phyloP scores from a whole-genome alignment of 2,329 filamentous ascomycete species.

The Fusarium agapanthi region DNA sequence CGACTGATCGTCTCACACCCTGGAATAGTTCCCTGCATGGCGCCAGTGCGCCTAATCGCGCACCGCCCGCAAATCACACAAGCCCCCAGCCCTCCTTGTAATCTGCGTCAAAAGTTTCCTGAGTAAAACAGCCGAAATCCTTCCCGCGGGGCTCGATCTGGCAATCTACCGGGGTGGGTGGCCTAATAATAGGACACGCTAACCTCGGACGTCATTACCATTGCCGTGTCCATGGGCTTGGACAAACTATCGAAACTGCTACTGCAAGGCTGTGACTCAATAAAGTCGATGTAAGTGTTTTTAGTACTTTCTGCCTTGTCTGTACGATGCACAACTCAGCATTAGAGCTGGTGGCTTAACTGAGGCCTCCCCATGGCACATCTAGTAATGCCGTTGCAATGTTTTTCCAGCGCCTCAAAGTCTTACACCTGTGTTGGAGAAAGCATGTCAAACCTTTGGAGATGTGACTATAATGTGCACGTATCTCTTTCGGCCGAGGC shows the following conservation, averaged over 20 bases:
- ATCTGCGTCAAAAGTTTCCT: conserved; percentile 13
- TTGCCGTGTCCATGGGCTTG: conserved; percentile 3
- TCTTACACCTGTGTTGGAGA: neutral
- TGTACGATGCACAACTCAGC: conserved; percentile 4
- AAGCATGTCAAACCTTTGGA: neutral
- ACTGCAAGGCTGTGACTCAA: conserved; percentile 36
- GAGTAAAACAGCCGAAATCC: conserved; percentile 20
- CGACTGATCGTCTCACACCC: conserved; percentile 26
- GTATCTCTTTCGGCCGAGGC: neutral
- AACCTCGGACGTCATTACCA: conserved; percentile 9
- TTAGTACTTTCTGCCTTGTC: conserved; percentile 34
- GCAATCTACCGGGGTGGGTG: conserved; percentile 10
- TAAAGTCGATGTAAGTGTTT: conserved; percentile 2
- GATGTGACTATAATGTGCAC: neutral
- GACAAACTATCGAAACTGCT: conserved; percentile 20
- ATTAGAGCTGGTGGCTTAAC: conserved; percentile 1
- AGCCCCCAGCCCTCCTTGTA: conserved; percentile 23
- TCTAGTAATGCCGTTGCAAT: neutral
- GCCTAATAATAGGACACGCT: conserved; percentile 36
- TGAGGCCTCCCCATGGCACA: conserved; percentile 34
- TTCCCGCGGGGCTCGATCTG: conserved; percentile 23
- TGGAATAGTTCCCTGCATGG: conserved; percentile 26
- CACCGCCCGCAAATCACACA: conserved; percentile 37
- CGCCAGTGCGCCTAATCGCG: conserved; percentile 42
- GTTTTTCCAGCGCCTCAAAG: neutral